Conservation (phyloP, 768 basidiomycete species). For the Trametes cingulata region DNA sequence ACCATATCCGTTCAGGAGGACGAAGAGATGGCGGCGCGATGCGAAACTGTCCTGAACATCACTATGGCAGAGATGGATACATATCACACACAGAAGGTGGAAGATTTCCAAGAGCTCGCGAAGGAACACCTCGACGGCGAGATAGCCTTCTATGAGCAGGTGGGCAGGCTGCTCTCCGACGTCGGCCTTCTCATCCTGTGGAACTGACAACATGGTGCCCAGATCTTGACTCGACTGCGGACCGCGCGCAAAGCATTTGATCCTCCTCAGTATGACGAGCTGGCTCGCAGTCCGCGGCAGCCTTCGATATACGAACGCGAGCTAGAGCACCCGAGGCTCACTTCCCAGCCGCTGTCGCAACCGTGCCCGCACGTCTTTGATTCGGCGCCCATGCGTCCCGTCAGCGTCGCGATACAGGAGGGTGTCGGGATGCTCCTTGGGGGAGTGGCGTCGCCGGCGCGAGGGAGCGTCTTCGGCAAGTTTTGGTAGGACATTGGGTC, state of each 20-base stretch:
- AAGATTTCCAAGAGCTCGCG: conserved; percentile 62
- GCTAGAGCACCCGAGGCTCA: conserved; percentile 52
- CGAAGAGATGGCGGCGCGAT: conserved; percentile 69
- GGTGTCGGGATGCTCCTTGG: conserved; percentile 67
- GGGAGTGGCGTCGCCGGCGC: conserved; percentile 28
- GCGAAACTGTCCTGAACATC: conserved; percentile 85
- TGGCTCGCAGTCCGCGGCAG: conserved; percentile 53
- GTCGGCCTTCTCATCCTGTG: neutral
- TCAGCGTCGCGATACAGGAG: conserved; percentile 72
- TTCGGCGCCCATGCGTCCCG: conserved; percentile 71
- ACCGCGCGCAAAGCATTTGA: conserved; percentile 58
- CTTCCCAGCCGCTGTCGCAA: conserved; percentile 56
- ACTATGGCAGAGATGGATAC: conserved; percentile 88
- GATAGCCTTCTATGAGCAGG: conserved; percentile 75
- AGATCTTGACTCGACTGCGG: conserved; percentile 62
- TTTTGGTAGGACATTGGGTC: conserved; percentile 47
- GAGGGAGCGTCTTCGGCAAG: conserved; percentile 60
- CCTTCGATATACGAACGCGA: conserved; percentile 80
- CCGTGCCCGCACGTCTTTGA: conserved; percentile 82
- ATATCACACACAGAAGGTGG: conserved; percentile 71
- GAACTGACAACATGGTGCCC: neutral
- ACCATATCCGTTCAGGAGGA: conserved; percentile 44
- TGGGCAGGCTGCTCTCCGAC: conserved; percentile 21
- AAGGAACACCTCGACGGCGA: conserved; percentile 78
- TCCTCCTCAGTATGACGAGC: conserved; percentile 45